A percentile compares a stretch with the other conserved stretches of the same genome.
These are phyloP conservation scores for Dissophora ornata DNA, from an alignment of 192 early-diverging fungal species.

Conservation along the genomic window DNA sequence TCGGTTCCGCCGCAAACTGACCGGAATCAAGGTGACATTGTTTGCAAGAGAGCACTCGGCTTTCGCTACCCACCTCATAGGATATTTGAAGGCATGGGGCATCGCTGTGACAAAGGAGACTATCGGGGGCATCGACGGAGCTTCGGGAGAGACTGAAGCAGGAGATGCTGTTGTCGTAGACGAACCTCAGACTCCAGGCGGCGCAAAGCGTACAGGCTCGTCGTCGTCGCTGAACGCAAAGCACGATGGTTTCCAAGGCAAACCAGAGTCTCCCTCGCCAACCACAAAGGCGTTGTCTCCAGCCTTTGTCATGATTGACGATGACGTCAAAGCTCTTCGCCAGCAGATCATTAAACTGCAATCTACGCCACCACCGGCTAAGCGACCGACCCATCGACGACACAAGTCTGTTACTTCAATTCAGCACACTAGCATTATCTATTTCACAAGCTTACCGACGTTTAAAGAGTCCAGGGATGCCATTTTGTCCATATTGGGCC, in stretches of 20 bases:
- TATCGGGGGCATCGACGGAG: background rate
- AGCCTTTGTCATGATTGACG: constrained; percentile 69
- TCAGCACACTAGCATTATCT: constrained; percentile 63
- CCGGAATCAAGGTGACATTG: constrained; percentile 59
- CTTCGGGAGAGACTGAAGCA: background rate
- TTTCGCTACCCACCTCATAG: constrained; percentile 64
- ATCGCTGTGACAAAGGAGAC: constrained; percentile 53
- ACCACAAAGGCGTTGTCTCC: constrained; percentile 40
- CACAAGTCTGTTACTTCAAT: constrained; percentile 39
- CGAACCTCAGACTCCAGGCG: constrained; percentile 10
- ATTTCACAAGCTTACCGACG: constrained; percentile 66
- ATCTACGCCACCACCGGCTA: constrained; percentile 23
- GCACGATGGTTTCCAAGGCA: background rate
- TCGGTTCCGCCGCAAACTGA: constrained; percentile 53
- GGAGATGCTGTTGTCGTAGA: background rate
- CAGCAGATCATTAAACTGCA: constrained; percentile 59
- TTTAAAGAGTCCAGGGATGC: constrained; percentile 63
- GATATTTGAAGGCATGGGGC: constrained; percentile 65
- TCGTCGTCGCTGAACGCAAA: constrained; percentile 26
- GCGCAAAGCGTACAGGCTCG: constrained; percentile 28
- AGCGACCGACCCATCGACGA: constrained; percentile 32
- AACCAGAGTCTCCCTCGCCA: background rate
- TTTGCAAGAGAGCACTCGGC: constrained; percentile 61
- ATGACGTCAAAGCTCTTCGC: constrained; percentile 62
- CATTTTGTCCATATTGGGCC: constrained; percentile 51